phyloP scores from a whole-genome alignment of 108 stramenopile genomes.

The Epithemia pelagica region DNA sequence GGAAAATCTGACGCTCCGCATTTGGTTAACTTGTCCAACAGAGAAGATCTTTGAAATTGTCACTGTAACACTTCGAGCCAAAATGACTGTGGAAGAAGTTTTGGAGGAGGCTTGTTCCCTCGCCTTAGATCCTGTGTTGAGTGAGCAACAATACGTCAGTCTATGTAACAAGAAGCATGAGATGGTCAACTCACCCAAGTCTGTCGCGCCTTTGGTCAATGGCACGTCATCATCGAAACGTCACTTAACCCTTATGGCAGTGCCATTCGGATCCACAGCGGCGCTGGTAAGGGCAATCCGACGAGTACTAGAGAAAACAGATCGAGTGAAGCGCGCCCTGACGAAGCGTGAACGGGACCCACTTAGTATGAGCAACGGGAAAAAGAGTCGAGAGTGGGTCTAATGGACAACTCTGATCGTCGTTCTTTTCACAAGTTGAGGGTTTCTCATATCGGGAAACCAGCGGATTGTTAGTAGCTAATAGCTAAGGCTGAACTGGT shows the following conservation, averaged over 20 bases:
- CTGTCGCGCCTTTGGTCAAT: neutral
- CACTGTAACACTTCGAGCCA: neutral
- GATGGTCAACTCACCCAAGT: neutral
- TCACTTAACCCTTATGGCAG: neutral
- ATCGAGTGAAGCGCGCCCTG: neutral
- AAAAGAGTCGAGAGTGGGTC: neutral
- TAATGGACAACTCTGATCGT: too few relatives aligned
- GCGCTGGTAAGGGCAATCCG: neutral
- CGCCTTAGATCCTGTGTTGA: neutral
- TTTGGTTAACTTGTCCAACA: neutral
- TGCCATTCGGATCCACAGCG: neutral
- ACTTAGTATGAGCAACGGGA: neutral
- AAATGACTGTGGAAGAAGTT: neutral
- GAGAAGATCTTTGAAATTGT: neutral
- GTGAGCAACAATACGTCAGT: neutral
- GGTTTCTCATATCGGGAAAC: too few relatives aligned
- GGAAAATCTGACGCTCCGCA: neutral
- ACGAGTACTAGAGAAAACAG: neutral
- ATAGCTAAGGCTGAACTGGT: too few relatives aligned
- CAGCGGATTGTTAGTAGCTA: too few relatives aligned
- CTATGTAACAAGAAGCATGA: neutral
- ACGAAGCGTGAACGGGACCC: neutral
- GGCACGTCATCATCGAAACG: neutral
- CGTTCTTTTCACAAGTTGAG: too few relatives aligned
- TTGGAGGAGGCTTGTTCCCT: neutral